phyloP scores from a whole-genome alignment of 1,284 basidiomycete genomes.

The Irpex rosettiformis region DNA sequence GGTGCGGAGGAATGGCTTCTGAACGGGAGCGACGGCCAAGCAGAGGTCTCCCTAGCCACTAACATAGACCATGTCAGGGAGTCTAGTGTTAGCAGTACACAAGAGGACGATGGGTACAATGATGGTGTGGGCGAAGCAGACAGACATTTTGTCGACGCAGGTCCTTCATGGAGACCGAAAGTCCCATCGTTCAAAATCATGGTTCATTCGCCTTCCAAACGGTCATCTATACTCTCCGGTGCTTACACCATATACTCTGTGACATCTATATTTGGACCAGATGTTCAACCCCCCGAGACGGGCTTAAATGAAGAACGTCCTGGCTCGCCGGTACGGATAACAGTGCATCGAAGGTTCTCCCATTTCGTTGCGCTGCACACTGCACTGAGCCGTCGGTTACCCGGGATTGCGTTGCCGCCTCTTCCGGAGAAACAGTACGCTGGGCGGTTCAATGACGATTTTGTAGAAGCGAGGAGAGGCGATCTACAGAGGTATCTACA shows the following conservation, averaged over 20 bases:
- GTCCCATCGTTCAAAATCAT: slow-evolving; percentile 69
- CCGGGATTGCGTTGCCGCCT: slow-evolving; percentile 76
- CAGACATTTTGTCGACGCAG: slow-evolving; percentile 69
- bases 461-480: slow-evolving; percentile 77
- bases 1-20: slow-evolving; percentile 81
- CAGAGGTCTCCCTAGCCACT: slow-evolving; percentile 17
- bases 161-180: slow-evolving; percentile 71
- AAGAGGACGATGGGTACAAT: slow-evolving; percentile 28
- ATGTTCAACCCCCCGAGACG: slow-evolving; percentile 18
- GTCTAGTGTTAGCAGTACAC: slow-evolving; percentile 21
- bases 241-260: slow-evolving; percentile 76
- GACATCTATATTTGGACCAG: slow-evolving; percentile 64
- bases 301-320: slow-evolving; percentile 22
- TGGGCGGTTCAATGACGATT: slow-evolving; percentile 74
- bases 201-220: slow-evolving; percentile 78
- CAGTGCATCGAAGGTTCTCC: slow-evolving; percentile 78
- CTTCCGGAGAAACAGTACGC: slow-evolving; percentile 83
- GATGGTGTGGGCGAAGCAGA: slow-evolving; percentile 52
- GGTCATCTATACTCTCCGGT: slow-evolving; percentile 59
- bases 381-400: slow-evolving; percentile 59
- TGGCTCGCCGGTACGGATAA: slow-evolving; percentile 49
- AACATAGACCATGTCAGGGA: slow-evolving; percentile 14
- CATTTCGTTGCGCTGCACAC: slow-evolving; percentile 80
- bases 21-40: slow-evolving; percentile 41
- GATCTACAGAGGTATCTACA: slow-evolving; percentile 78